phyloP scores from a whole-genome alignment of 192 early-diverging fungal genomes.

The Obelidium mucronatum region DNA sequence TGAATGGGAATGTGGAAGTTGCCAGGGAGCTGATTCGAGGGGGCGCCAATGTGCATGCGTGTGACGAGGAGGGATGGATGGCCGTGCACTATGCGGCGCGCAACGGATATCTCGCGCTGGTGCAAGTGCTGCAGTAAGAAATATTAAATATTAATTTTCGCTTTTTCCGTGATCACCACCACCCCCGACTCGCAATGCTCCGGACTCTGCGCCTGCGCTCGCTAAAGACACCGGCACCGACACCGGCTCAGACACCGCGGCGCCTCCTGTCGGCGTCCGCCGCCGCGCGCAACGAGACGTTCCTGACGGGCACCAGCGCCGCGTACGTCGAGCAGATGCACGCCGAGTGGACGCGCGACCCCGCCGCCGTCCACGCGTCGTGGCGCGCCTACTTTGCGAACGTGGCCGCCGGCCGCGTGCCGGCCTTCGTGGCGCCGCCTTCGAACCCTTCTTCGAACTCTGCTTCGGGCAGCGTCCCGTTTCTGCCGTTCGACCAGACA shows the following conservation, averaged over 20 bases:
- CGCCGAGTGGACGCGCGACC: constrained; percentile 89
- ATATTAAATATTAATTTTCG: too few species aligned
- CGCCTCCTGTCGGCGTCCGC: not conserved
- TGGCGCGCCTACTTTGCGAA: constrained; percentile 97
- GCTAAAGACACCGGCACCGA: too few species aligned
- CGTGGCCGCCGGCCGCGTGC: constrained; percentile 36
- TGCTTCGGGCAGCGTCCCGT: not conserved
- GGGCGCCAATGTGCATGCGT: not conserved
- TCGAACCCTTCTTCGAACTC: constrained; percentile 32
- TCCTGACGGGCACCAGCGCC: constrained; percentile 86
- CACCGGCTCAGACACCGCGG: too few species aligned
- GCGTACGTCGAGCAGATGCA: constrained; percentile 97
- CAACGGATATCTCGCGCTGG: not conserved
- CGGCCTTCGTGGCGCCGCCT: constrained; percentile 82
- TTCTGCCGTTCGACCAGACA: constrained; percentile 13
- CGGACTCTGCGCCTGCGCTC: too few species aligned
- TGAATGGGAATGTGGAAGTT: not conserved
- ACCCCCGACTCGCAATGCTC: too few species aligned
- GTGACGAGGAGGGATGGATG: not conserved
- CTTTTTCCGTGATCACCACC: not conserved
- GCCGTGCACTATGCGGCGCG: not conserved
- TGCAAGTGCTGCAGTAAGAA: not conserved
- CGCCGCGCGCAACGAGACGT: constrained; percentile 48
- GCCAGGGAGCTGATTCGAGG: not conserved
- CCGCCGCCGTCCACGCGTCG: constrained; percentile 89